Evolutionary conservation across 1,284 basidiomycete genomes (phyloP), one percentile per base, ranked within the genome.

Genomic region (Ustanciosporium gigantosporum): DNA sequence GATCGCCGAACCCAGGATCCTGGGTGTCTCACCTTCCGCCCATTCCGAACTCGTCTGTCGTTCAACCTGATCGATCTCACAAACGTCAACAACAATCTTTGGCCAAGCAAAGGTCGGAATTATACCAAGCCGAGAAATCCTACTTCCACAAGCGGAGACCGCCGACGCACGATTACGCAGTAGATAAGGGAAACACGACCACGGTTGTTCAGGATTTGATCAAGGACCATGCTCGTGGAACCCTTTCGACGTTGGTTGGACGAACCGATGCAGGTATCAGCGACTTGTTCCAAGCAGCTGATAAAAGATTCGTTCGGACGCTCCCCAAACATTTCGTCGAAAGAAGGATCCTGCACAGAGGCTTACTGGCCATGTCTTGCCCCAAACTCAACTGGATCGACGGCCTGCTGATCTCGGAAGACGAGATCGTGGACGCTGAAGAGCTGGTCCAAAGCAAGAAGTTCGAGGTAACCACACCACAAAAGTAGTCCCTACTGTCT

Each of bases 281-380:
- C 17, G 50, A 45, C 7, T 35, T 74, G 6, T 71, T 67, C 32
- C 19, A 34, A 3, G 66, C 61, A 2, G 59, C 72, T 15, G 75
- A 77, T 44, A 45, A 47, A 6, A 51, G 70, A 13, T 77, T 77
- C 47, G 34, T 46, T 9, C 53, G 47, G 34, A 73, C 75, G 17
- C 47, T 77, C 11, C 73, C 75, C 6, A 42, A 41, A 5, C 24
- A 25, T 15, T 62, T 71, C 27, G 41, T 46, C 15, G 51, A 57
- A 35, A 36, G 66, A 25, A 57, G 75, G 16, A 41, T 56, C 17
- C 42, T 76, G 41, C 74, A 77, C 45, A 57, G 75, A 4, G 75
- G 75, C 1, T 31, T 72, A 36, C 49, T 75, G 34, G 73, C 70
- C 14, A 74, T 77, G 70, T 72, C 65, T 9, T 77, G 75, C 41